Base-by-base conservation (phyloP, 2,329 filamentous ascomycete genomes). In the Stachybotrys chartarum region DNA sequence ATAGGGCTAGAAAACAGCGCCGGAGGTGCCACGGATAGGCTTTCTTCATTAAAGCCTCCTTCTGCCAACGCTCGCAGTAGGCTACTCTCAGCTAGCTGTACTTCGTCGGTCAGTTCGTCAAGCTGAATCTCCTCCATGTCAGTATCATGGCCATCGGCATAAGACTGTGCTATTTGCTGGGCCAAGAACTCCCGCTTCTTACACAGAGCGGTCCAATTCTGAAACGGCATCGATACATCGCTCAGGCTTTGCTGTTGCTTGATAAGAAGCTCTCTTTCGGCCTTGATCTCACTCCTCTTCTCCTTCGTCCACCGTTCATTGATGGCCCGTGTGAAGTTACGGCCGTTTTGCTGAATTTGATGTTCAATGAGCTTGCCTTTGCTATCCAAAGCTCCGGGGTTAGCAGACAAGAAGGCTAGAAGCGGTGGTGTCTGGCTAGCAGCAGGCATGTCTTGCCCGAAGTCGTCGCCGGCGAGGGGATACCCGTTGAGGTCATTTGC, bases 61-160 rank as follows among this genome's bases (percentile, higher is more conserved):
- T 70, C 69, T 3, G 72, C 57, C 0, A 84, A 68, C 16, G 68
- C 67, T 48, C 65, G 64, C 30, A 75, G 67, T 18, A 84, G 66
- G 1, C 61, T 61, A 24, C 69, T 64, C 58, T 81, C 79, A 57
- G 73, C 73, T 44, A 68, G 63, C 55, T 75, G 72, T 14, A 83
- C 68, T 53, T 73, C 64, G 51, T 72, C 71, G 11, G 74, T 73
- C 44, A 84, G 63, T 42, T 76, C 70, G 56, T 82, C 79, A 8
- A 83, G 67, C 46, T 70, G 73, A 39, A 66, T 63, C 60, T 84
- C 80, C 24, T 81, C 78, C 10, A 78, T 75, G 3, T 78, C 75
- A 1, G 77, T 83, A 51, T 83, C 76, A 14, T 77, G 63, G 30
- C 75, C 75, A 10, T 79, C 73, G 14, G 73, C 74, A 57, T 82